Conservation (phyloP, 2,329 filamentous ascomycete genomes). For the Pseudonectria buxi region DNA sequence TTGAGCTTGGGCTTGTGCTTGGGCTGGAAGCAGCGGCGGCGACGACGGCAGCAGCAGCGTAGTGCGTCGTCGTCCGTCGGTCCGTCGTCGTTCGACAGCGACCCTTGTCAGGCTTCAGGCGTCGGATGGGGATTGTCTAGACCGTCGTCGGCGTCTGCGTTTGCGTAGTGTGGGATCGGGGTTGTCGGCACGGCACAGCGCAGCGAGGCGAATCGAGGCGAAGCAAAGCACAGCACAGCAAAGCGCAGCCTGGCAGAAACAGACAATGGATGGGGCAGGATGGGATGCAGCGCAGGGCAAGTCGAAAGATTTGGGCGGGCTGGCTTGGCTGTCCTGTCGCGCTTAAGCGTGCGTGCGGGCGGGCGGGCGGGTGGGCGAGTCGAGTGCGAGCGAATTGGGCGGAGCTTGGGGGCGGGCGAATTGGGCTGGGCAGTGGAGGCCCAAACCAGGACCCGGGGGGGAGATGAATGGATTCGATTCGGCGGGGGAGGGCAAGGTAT, state of each 20-base stretch:
- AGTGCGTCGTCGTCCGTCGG: background rate
- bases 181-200: too few relatives aligned
- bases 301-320: background rate
- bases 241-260: background rate
- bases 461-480: background rate
- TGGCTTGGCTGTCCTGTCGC: too few relatives aligned
- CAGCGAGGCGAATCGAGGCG: too few relatives aligned
- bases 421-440: constrained; percentile 18
- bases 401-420: constrained; percentile 5
- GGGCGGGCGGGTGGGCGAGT: too few relatives aligned
- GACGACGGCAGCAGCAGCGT: constrained; percentile 1
- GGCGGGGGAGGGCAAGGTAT: background rate
- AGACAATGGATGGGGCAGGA: background rate
- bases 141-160: constrained; percentile 9
- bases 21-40: constrained; percentile 9
- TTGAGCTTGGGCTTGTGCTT: constrained; percentile 9
- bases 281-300: constrained; percentile 1
- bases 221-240: too few relatives aligned
- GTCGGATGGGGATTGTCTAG: constrained; percentile 9
- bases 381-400: constrained; percentile 12
- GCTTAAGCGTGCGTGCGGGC: too few relatives aligned
- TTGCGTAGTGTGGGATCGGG: too few relatives aligned
- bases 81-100: constrained; percentile 12
- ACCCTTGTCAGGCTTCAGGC: constrained; percentile 6
- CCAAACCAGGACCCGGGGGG: constrained; percentile 5